These are phyloP conservation scores for Phytophthora hibernalis DNA, from an alignment of 352 stramenopile species.

Conservation along the genomic window DNA sequence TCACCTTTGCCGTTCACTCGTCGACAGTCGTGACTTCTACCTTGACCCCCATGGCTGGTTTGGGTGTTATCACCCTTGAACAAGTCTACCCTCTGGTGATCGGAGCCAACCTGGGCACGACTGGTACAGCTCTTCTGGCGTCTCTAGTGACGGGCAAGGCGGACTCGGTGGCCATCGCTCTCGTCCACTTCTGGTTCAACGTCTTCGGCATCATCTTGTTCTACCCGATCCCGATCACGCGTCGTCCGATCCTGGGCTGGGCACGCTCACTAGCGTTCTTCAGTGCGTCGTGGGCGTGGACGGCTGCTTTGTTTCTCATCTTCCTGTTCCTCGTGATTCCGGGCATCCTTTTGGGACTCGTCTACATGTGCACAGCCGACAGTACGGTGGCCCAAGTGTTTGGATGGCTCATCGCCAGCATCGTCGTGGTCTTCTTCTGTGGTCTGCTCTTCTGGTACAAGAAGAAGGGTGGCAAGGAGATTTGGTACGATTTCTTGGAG, in stretches of 20 bases:
- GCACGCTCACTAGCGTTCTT: constrained; percentile 73
- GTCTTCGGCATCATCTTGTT: constrained; percentile 91
- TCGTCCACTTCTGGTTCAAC: constrained; percentile 95
- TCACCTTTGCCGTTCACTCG: constrained; percentile 92
- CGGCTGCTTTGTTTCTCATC: constrained; percentile 10
- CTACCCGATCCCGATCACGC: constrained; percentile 91
- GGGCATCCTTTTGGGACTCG: constrained; percentile 50
- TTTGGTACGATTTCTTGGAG: background rate
- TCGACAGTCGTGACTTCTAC: constrained; percentile 92
- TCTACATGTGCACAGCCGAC: constrained; percentile 64
- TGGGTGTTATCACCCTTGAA: constrained; percentile 89
- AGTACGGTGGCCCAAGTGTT: constrained; percentile 36
- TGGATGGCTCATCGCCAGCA: constrained; percentile 43
- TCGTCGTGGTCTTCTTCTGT: constrained; percentile 24
- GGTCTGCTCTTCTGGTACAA: too few species aligned
- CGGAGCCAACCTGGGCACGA: constrained; percentile 93
- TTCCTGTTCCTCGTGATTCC: constrained; percentile 54
- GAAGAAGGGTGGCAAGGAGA: too few species aligned
- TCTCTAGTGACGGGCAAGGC: constrained; percentile 84
- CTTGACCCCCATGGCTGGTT: constrained; percentile 89
- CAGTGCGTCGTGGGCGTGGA: constrained; percentile 62
- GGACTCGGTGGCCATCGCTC: constrained; percentile 85
- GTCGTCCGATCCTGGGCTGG: constrained; percentile 75
- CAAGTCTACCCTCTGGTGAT: constrained; percentile 92
- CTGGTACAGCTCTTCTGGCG: constrained; percentile 87